Evolutionary conservation across 148 eudicot species (phyloP), one percentile per base, ranked within the genome.

Genomic region (Polygonum maritimum): DNA sequence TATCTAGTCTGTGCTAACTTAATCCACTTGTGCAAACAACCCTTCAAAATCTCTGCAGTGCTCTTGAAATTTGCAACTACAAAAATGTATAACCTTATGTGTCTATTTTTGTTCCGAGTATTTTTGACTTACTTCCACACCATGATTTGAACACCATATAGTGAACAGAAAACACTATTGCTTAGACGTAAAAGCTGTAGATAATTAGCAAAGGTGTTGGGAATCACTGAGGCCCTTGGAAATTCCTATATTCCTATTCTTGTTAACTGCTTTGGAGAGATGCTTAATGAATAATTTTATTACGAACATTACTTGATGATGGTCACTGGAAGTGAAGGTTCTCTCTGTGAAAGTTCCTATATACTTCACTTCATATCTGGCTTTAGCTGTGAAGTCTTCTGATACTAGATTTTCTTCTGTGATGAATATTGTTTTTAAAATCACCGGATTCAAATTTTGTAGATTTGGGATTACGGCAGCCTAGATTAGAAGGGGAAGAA

Each of bases 401-500:
- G 40, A 14, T 13, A 15, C 71, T 67, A 35, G 41, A 36, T 8
- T 13, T 49, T 51, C 38, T 38, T 14, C 71, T 36, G 21, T 15
- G 45, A 67, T 19, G 5, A 67, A 67, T 67, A 67, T 36, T 38
- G 36, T 14, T 67, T 67, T 35, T 35, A n/a, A 4, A 16, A 36
- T 67, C 7, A 35, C 19, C 5, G 6, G 35, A 67, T 22, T 73
- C 72, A 80, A 67, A 73, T 82, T 81, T 79, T 69, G 70, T 89
- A 95, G 99, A 96, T 87, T 88, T 96, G 80, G 99, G 99, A 85
- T 85, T 92, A 45, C 81, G 98, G 39, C 90, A 96, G 79, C 99
- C 87, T 78, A 87, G 99, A 80, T 80, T 96, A 75, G 99, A 92
- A 82, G 99, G 99, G 76, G 99, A 96, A 63, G 99, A 96, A 79